A percentile compares a stretch with the other conserved stretches of the same genome.
Conservation (phyloP, 352 stramenopile species). For the Phytophthora crassamura region DNA sequence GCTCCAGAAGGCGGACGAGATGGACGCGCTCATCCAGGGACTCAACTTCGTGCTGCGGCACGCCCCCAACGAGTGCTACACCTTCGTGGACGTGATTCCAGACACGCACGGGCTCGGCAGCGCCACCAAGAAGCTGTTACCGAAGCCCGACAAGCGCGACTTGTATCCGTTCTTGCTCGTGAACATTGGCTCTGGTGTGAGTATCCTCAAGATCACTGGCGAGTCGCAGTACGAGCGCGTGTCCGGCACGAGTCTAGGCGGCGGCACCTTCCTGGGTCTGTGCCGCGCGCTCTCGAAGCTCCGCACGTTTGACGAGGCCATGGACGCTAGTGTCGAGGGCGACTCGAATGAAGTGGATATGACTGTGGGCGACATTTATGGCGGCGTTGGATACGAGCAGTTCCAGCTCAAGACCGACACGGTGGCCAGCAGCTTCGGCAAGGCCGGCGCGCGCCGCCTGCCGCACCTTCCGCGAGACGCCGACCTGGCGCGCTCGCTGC, state of each 20-base stretch:
- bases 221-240: conserved; percentile 94
- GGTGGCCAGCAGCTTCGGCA: conserved; percentile 98
- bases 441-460: conserved; percentile 62
- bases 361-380: conserved; percentile 99
- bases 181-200: conserved; percentile 98
- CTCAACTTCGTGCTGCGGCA: conserved; percentile 96
- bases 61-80: conserved; percentile 96
- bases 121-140: conserved; percentile 67
- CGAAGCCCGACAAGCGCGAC: conserved; percentile 52
- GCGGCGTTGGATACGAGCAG: conserved; percentile 84
- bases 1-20: conserved; percentile 95
- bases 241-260: conserved; percentile 96
- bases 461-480: conserved; percentile 78
- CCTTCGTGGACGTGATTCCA: conserved; percentile 88
- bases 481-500: conserved; percentile 93
- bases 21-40: conserved; percentile 96
- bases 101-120: conserved; percentile 62
- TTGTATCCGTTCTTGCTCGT: conserved; percentile 98
- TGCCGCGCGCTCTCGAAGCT: conserved; percentile 93
- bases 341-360: conserved; percentile 92
- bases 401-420: conserved; percentile 86
- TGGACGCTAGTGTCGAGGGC: conserved; percentile 72
- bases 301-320: conserved; percentile 80
- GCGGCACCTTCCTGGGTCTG: conserved; percentile 97
- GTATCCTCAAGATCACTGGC: conserved; percentile 94